A percentile compares a stretch with the other conserved stretches of the same genome.
Conservation (phyloP, 2,329 filamentous ascomycete species). For the Fusarium buxicola region DNA sequence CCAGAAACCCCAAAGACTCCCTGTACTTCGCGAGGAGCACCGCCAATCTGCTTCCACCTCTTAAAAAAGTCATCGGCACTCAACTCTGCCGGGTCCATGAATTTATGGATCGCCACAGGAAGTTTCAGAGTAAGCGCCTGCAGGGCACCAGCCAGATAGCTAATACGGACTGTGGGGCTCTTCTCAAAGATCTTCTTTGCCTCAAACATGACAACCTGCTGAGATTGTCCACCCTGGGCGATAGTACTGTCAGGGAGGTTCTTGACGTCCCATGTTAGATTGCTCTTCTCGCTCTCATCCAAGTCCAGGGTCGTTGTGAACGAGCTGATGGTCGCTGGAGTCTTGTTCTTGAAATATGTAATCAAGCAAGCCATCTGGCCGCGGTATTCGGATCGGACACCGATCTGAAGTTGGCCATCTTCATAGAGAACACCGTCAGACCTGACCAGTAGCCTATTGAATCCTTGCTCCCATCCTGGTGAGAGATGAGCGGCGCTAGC, state of each 20-base stretch:
- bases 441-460: slow-evolving; percentile 81
- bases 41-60: slow-evolving; percentile 98
- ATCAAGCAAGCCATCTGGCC: slow-evolving; percentile 96
- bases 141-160: slow-evolving; percentile 91
- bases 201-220: slow-evolving; percentile 96
- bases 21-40: slow-evolving; percentile 86
- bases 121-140: slow-evolving; percentile 93
- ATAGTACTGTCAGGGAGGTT: slow-evolving; percentile 87
- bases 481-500: slow-evolving; percentile 93
- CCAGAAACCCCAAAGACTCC: slow-evolving; percentile 78
- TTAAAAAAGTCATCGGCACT: slow-evolving; percentile 97
- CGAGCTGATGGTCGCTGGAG: slow-evolving; percentile 83
- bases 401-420: slow-evolving; percentile 92
- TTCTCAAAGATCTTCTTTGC: slow-evolving; percentile 83
- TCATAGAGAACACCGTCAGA: slow-evolving; percentile 93
- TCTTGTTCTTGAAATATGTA: slow-evolving; percentile 96
- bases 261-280: slow-evolving; percentile 87
- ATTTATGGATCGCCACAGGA: slow-evolving; percentile 90
- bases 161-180: slow-evolving; percentile 91
- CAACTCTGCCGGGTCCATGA: slow-evolving; percentile 93
- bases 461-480: slow-evolving; percentile 94
- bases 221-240: slow-evolving; percentile 78
- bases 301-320: slow-evolving; percentile 96
- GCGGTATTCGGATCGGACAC: slow-evolving; percentile 92
- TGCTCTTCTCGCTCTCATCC: slow-evolving; percentile 71